Evolutionary conservation across 192 early-diverging fungal genomes (phyloP), one percentile per base, ranked within the genome.

Genomic region (Coemansia furcata): DNA sequence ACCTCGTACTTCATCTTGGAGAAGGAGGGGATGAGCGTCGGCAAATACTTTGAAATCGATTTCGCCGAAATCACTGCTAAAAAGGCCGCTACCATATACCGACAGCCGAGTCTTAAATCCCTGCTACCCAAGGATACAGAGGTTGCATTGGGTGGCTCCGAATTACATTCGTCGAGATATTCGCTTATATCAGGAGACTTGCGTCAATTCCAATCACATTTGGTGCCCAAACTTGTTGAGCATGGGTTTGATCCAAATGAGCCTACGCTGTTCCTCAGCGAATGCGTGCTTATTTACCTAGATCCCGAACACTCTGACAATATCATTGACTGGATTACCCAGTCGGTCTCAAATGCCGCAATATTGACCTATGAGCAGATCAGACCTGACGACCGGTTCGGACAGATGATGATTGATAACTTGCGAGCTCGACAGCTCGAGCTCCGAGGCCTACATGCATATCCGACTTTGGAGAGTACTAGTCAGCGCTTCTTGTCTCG

Each of bases 281-380:
- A 99, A 76, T 97, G 95, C 50, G 93, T 97, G 19, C 79, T 98
- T 38, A 90, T 99, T 7, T 99, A 99, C 77, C 72, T 98, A 30
- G 84, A 88, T 37, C 86, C 94, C 1, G 17, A 60, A 9, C 78
- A 86, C 55, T 88, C 92, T 0, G 84, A 90, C 44, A 44, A 44
- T 4, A 90, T 99, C 39, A 58, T 99, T 4, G 69, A 87, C 52
- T 93, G 91, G 93, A 84, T 89, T 44, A 87, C 86, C 0, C 37
- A 67, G 5, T 70, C 80, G 21, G 67, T 90, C 38, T 49, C 62
- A 1, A 65, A 79, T 15, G 75, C 88, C 6, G 80, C 67, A 1
- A 91, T 97, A 65, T 67, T 94, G 14, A 82, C 91, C 4, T 99
- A 96, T 74, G 97, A 99, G 65, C 95, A 95, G 80, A 94, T 99